Conservation (phyloP, 768 basidiomycete genomes). For the Butyriboletus loyo region DNA sequence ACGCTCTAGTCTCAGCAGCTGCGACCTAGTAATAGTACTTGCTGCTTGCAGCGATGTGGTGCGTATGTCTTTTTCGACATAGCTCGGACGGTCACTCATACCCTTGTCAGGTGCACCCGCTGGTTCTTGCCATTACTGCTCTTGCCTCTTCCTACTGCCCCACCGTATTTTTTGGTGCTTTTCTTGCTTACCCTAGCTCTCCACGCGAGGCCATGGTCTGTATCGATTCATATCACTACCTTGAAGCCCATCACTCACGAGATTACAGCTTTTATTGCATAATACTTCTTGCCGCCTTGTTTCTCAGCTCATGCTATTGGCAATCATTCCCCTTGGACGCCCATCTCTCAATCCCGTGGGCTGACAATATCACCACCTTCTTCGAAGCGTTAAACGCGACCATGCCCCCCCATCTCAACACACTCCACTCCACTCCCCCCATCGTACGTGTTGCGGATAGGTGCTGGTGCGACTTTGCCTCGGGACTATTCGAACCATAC, state of each 20-base stretch:
- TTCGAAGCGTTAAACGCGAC: constrained; percentile 58
- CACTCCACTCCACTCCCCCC: constrained; percentile 42
- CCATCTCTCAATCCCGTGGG: constrained; percentile 62
- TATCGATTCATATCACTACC: constrained; percentile 5
- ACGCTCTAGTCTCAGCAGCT: background rate
- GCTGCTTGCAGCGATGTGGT: constrained; percentile 54
- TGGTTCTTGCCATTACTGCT: constrained; percentile 81
- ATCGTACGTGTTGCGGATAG: constrained; percentile 69
- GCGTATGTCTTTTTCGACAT: constrained; percentile 24
- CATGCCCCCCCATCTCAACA: constrained; percentile 38
- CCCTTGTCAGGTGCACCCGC: constrained; percentile 69
- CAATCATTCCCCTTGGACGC: constrained; percentile 70
- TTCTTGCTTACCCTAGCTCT: constrained; percentile 75
- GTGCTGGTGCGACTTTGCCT: constrained; percentile 82
- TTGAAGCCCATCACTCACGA: constrained; percentile 4
- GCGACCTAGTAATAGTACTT: no score
- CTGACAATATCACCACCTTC: constrained; percentile 70
- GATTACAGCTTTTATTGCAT: constrained; percentile 78
- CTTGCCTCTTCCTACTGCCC: constrained; percentile 74
- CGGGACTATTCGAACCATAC: constrained; percentile 71
- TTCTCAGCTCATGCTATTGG: constrained; percentile 88
- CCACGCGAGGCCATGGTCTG: constrained; percentile 83
- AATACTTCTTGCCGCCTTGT: constrained; percentile 75
- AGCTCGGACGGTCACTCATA: background rate
- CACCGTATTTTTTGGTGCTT: constrained; percentile 74